These are phyloP conservation scores for Beauveria sp. DNA, from an alignment of 2,329 filamentous ascomycete genomes.

Conservation along the genomic window DNA sequence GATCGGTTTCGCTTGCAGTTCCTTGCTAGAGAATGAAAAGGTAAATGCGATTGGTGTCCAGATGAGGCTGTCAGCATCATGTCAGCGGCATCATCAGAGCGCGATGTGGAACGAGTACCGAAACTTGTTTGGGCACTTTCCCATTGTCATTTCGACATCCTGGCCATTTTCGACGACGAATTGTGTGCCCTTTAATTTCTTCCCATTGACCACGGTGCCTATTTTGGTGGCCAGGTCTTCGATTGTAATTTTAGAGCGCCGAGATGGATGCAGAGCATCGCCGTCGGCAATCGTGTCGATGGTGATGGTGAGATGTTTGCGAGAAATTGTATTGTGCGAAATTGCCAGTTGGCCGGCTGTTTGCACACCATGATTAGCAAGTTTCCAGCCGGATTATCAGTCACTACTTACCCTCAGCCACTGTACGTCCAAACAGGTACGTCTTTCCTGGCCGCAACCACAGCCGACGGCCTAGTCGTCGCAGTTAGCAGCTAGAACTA, in stretches of 20 bases:
- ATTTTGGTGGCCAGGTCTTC: constrained; percentile 78
- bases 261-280: constrained; percentile 57
- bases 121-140: constrained; percentile 58
- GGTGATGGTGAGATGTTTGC: constrained; percentile 76
- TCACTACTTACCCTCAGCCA: constrained; percentile 47
- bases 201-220: constrained; percentile 71
- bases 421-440: constrained; percentile 78
- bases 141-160: constrained; percentile 62
- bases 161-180: constrained; percentile 44
- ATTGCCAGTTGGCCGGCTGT: constrained; percentile 62
- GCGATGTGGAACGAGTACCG: constrained; percentile 30
- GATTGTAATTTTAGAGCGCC: constrained; percentile 63
- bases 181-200: constrained; percentile 56
- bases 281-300: constrained; percentile 58
- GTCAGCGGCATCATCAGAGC: neutral
- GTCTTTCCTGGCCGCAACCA: constrained; percentile 83
- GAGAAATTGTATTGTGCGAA: constrained; percentile 74
- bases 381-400: no score
- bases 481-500: constrained; percentile 7
- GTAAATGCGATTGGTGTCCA: constrained; percentile 79
- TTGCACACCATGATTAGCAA: neutral
- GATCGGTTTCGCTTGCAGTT: constrained; percentile 60
- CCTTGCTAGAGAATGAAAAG: constrained; percentile 68
- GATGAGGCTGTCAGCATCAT: constrained; percentile 46
- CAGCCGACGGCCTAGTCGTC: constrained; percentile 41